phyloP scores from a whole-genome alignment of 2,329 filamentous ascomycete species.

The Fusarium sp. region DNA sequence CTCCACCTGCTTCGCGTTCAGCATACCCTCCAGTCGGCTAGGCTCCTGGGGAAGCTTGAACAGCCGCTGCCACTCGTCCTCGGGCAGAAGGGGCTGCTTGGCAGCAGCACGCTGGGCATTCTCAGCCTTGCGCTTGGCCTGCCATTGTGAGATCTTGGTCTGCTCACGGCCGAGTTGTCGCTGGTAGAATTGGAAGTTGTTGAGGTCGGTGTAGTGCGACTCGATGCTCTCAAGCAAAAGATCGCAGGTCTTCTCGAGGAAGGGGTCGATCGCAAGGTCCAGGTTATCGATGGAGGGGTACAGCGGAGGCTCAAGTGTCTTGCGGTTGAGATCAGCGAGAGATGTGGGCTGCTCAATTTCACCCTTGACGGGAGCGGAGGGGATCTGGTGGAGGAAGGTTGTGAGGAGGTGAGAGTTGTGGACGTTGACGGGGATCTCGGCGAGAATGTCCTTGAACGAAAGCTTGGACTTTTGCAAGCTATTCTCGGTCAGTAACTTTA shows the following conservation, averaged over 20 bases:
- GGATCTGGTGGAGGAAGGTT: conserved; percentile 92
- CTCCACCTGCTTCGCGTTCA: conserved; percentile 95
- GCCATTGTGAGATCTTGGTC: conserved; percentile 95
- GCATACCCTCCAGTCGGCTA: conserved; percentile 88
- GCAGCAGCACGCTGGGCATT: conserved; percentile 84
- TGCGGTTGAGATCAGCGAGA: conserved; percentile 77
- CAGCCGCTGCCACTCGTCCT: conserved; percentile 97
- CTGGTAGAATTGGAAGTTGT: conserved; percentile 98
- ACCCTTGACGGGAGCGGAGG: conserved; percentile 67
- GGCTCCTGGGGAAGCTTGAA: conserved; percentile 98
- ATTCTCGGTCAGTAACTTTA: conserved; percentile 27
- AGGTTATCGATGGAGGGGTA: conserved; percentile 90
- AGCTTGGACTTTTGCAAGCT: conserved; percentile 96
- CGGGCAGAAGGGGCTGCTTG: conserved; percentile 88
- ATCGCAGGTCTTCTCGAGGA: conserved; percentile 98
- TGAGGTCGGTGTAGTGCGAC: conserved; percentile 96
- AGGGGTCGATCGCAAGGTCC: conserved; percentile 93
- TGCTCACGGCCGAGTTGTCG: conserved; percentile 93
- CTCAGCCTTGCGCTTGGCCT: conserved; percentile 95
- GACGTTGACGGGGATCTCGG: conserved; percentile 87
- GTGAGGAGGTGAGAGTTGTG: conserved; percentile 99
- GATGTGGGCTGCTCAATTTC: conserved; percentile 81
- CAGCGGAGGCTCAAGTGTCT: conserved; percentile 70
- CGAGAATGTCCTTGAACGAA: conserved; percentile 90
- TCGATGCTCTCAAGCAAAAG: conserved; percentile 96